Evolutionary conservation across 306 rosid species (phyloP), one percentile per base, ranked within the genome.

Genomic region (Cyclanthera cordifolia): DNA sequence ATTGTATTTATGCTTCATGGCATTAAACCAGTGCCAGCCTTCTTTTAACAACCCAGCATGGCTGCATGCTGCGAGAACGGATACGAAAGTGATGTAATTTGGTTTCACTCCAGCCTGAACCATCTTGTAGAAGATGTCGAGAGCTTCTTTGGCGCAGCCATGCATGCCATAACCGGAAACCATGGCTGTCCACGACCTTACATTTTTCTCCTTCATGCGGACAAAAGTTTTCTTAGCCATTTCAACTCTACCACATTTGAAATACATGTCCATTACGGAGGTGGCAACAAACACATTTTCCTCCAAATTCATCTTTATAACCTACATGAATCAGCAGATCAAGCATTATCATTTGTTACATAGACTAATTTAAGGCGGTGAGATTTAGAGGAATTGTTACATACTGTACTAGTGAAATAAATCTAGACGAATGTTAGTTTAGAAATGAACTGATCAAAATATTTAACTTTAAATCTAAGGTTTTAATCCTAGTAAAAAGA

Each of bases 151-250:
- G 47, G 84, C 85, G 51, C 48, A 75, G 57, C 96, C 96, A 59
- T 87, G 91, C 91, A 83, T 90, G 73, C 96, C 89, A 61, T 89
- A 89, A 76, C 95, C 91, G 71, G 89, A 69, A 60, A 90, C 25
- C 91, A 87, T 79, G 58, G 87, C 87, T 17, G 89, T 87, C 95
- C 95, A 90, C 13, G 89, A 80, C 75, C 79, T 90, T 15, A 85
- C 89, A 79, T 85, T 85, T 81, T 81, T 87, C 79, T 73, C 83
- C 76, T 82, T 85, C 89, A 83, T 77, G 65, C 80, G 74, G 61
- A 82, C 84, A 76, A 90, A 90, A 28, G 82, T 89, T 82, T 79
- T 85, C 79, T 87, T 85, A 20, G 90, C 96, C 83, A 82, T 71
- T 68, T 83, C 88, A 39, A 82, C 82, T 78, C 82, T 79, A 72